These are phyloP conservation scores for Discostella stelligera DNA, from an alignment of 352 stramenopile genomes.

Conservation along the genomic window DNA sequence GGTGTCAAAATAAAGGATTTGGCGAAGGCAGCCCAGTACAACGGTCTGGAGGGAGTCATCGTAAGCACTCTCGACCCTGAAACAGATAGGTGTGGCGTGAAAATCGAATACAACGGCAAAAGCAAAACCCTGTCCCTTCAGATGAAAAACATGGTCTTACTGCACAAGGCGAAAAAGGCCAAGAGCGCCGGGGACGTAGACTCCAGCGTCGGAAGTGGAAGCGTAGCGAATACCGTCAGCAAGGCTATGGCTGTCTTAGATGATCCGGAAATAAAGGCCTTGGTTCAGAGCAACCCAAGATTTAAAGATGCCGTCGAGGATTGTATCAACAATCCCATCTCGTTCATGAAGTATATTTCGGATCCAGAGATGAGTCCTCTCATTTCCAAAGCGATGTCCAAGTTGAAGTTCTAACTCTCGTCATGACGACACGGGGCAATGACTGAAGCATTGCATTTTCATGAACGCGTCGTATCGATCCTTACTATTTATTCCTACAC, in stretches of 20 bases:
- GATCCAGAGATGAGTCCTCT: slow-evolving; percentile 54
- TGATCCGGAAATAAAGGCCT: slow-evolving; percentile 44
- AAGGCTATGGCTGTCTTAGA: slow-evolving; percentile 40
- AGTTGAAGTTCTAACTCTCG: slow-evolving; percentile 40
- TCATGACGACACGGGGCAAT: neutral
- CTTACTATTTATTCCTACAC: neutral
- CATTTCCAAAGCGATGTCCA: slow-evolving; percentile 53
- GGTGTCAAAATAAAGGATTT: slow-evolving; percentile 30
- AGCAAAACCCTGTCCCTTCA: slow-evolving; percentile 46
- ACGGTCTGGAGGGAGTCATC: slow-evolving; percentile 44
- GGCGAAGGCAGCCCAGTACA: slow-evolving; percentile 48
- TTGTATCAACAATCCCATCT: slow-evolving; percentile 45
- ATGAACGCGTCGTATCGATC: neutral
- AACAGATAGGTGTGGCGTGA: slow-evolving; percentile 41
- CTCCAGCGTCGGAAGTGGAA: neutral
- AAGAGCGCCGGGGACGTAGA: slow-evolving; percentile 18
- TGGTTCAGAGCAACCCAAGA: slow-evolving; percentile 42
- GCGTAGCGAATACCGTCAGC: slow-evolving; percentile 22
- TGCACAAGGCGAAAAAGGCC: slow-evolving; percentile 44
- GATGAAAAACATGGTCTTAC: slow-evolving; percentile 36
- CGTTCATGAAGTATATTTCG: slow-evolving; percentile 47
- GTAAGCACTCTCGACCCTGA: slow-evolving; percentile 33
- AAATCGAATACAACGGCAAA: slow-evolving; percentile 42
- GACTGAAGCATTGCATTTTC: neutral
- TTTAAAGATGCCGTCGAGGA: slow-evolving; percentile 51